Percentiles rank a stretch among this genome's conserved stretches.
These are phyloP conservation scores for Fallopia convolvulus DNA, from an alignment of 148 eudicot genomes.

Conservation along the genomic window DNA sequence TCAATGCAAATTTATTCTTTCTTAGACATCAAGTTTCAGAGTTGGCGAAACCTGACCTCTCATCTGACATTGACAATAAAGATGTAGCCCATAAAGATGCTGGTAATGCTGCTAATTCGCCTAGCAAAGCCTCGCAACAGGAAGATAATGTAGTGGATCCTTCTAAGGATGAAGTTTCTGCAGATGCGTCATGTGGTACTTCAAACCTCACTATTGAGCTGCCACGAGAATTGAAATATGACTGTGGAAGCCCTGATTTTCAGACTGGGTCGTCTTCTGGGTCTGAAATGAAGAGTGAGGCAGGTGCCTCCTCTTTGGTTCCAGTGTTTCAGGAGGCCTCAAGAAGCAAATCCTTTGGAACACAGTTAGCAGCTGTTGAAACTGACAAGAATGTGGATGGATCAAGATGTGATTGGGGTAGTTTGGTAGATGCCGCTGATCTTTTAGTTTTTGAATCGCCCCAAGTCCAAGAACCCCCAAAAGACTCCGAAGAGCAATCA, in stretches of 20 bases:
- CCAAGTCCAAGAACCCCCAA: conserved; percentile 28
- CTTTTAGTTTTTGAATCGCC: conserved; percentile 64
- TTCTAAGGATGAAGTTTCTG: conserved; percentile 17
- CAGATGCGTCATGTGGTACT: conserved; percentile 25
- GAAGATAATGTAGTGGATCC: neutral
- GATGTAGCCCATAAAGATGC: conserved; percentile 21
- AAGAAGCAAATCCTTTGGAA: conserved; percentile 23
- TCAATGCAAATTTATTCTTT: neutral
- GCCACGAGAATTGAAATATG: conserved; percentile 34
- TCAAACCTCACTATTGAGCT: conserved; percentile 31
- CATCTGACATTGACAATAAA: conserved; percentile 32
- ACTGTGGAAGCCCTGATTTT: conserved; percentile 35
- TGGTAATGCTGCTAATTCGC: conserved; percentile 16
- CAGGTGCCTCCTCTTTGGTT: conserved; percentile 26
- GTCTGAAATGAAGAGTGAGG: conserved; percentile 19
- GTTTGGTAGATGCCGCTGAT: conserved; percentile 59
- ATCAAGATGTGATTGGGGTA: conserved; percentile 21
- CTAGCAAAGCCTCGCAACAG: conserved; percentile 6
- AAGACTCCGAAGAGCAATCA: conserved; percentile 31
- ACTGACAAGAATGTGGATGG: conserved; percentile 31
- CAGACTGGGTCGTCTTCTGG: conserved; percentile 15
- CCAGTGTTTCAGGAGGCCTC: conserved; percentile 18
- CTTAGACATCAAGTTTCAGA: conserved; percentile 20
- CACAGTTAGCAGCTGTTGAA: conserved; percentile 26
- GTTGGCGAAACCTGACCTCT: conserved; percentile 44